Evolutionary conservation across 1,284 basidiomycete species (phyloP).

Genomic region (Papiliotrema nemorosa): DNA sequence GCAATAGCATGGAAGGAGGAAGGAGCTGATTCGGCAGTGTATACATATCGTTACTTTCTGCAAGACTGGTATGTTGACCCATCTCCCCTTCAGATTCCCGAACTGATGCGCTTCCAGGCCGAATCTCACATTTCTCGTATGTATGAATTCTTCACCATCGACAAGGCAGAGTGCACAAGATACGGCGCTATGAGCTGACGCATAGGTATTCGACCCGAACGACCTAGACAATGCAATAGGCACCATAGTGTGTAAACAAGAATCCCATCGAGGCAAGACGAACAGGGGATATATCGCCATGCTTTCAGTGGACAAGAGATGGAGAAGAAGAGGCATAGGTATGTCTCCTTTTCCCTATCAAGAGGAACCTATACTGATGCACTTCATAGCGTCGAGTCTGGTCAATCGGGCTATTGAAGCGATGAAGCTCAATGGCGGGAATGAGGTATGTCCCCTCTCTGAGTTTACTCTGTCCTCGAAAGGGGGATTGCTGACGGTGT

Average conservation of each 20-base stretch:
- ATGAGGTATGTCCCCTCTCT: constrained; percentile 61
- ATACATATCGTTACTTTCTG: constrained; percentile 73
- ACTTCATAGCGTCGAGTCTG: constrained; percentile 73
- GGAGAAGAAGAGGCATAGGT: constrained; percentile 88
- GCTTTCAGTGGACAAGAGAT: constrained; percentile 79
- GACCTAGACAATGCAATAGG: constrained; percentile 61
- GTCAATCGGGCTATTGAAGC: constrained; percentile 71
- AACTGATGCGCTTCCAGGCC: constrained; percentile 64
- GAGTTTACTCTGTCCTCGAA: neutral
- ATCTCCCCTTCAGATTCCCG: neutral
- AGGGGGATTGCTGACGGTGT: neutral
- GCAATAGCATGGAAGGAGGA: too few species aligned
- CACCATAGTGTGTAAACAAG: constrained; percentile 94
- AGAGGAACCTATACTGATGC: neutral
- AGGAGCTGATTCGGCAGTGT: constrained; percentile 33
- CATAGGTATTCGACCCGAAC: constrained; percentile 22
- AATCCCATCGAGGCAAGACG: constrained; percentile 67
- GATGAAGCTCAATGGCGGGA: constrained; percentile 74
- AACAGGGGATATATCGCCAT: constrained; percentile 97
- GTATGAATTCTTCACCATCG: constrained; percentile 10
- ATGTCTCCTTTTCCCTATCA: constrained; percentile 36
- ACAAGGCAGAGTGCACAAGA: constrained; percentile 29
- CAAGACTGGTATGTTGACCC: constrained; percentile 70
- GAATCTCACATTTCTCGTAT: constrained; percentile 82
- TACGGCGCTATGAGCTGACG: constrained; percentile 1